Evolutionary conservation across 306 rosid genomes (phyloP), one percentile per base, ranked within the genome.

Genomic region (Vigna unguiculata): DNA sequence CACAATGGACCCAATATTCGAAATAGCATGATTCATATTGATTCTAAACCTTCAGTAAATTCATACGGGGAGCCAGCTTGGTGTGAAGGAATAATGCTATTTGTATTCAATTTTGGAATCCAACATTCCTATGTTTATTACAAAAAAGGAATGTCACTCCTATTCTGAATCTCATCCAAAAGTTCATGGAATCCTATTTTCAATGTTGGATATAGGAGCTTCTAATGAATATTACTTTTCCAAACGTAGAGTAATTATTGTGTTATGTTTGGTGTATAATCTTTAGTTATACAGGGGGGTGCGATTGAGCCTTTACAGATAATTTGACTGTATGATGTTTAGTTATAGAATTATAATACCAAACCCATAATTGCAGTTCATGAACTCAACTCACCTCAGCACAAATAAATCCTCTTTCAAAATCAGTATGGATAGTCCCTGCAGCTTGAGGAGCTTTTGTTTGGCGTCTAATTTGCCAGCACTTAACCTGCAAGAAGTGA

Each of bases 371-470:
- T 45, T 22, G 13, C 3, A 53, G 69, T 11, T 62, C 24, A 77
- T 53, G 75, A 75, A 78, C 78, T 57, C 78, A 75, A 79, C 80
- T 57, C 78, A 96, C 98, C 98, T 92, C 98, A 53, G 99, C 99
- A 87, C 99, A 96, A 72, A 96, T 96, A 83, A 96, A 96, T 60
- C 99, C 98, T 78, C 67, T 96, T 79, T 96, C 98, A 69, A 96
- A 92, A 90, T 96, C 99, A 76, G 99, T 72, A 85, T 96, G 99
- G 85, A 96, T 92, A 79, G 98, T 11, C 80, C 99, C 99, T 38
- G 99, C 99, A 75, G 99, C 98, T 84, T 96, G 98, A 60, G 99
- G 98, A 82, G 98, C 98, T 81, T 96, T 96, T 20, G 98, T 85
- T 78, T 89, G 96, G 78, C 96, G 92, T 83, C 98, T 92, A 82